Evolutionary conservation across 2,329 filamentous ascomycete genomes (phyloP), one percentile per base, ranked within the genome.

Genomic region (Penicillium sp.): DNA sequence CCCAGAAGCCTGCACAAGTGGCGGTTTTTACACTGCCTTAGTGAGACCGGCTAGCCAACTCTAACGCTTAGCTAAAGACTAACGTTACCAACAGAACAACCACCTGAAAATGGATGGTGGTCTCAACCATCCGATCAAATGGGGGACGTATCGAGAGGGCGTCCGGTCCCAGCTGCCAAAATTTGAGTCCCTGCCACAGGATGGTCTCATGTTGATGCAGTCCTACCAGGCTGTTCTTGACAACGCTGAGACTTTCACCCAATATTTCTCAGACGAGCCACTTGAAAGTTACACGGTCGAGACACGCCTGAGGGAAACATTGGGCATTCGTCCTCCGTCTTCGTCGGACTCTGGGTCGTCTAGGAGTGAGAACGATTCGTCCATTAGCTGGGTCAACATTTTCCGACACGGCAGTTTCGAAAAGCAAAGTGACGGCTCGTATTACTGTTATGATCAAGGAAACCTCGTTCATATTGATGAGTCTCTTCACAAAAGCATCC

Each of bases 181-280:
- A 19, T 57, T 57, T n/a, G 36, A 47, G 6, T 47, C 55, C 7
- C 21, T 53, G 17, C 27, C 41, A 9, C 49, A 33, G 4, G 27
- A 45, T 35, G 49, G 35, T 1, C 6, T 41, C 5, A 9, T 6
- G 1, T 38, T 57, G 23, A 33, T 48, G 19, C 17, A 44, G 19
- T 47, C 55, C 1, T 57, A 57, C n/a, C 49, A 57, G 15, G 13
- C 35, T 29, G 55, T 57, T 6, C 49, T 57, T 17, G 55, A 53
- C 23, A 48, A 38, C 3, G 21, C 53, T 12, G 55, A 57, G 10
- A 57, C 55, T 13, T 57, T 57, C n/a, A 42, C 55, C 6, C 55
- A 57, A 13, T 57, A 48, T 13, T 57, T 48, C n/a, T 53, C 49
- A 3, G 42, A 53, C 2, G 7, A 53, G 10, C 49, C 21, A 10